These are phyloP conservation scores for Skeletonema menzelii DNA, from an alignment of 108 stramenopile species.

Conservation along the genomic window DNA sequence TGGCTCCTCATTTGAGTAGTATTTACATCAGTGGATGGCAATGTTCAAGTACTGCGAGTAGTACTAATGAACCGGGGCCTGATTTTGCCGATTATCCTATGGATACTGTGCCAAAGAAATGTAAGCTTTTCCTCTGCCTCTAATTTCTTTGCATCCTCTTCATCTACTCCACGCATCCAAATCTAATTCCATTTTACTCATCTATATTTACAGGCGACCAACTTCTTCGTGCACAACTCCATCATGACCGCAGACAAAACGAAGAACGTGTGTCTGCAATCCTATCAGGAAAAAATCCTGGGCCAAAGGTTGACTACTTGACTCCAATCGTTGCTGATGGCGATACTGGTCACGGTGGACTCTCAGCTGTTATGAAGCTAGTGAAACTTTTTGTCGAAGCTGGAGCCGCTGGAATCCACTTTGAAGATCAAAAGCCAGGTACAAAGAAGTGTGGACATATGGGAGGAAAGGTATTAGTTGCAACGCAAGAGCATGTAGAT, in stretches of 20 bases:
- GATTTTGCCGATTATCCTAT: slow-evolving; percentile 92
- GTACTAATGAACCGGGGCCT: slow-evolving; percentile 96
- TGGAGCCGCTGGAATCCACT: slow-evolving; percentile 89
- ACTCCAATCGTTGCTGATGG: slow-evolving; percentile 95
- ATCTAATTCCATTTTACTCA: not conserved
- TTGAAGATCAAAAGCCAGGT: slow-evolving; percentile 91
- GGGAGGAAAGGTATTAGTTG: slow-evolving; percentile 93
- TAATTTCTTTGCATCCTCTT: not conserved
- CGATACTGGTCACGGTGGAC: slow-evolving; percentile 92
- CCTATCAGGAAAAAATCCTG: slow-evolving; percentile 59
- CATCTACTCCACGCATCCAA: not conserved
- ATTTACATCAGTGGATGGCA: slow-evolving; percentile 97
- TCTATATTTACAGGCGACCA: slow-evolving; percentile 75
- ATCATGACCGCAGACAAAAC: slow-evolving; percentile 93
- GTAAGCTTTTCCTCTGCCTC: slow-evolving; percentile 10
- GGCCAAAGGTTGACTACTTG: slow-evolving; percentile 86
- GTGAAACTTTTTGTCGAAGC: slow-evolving; percentile 94
- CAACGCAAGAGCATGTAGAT: slow-evolving; percentile 95
- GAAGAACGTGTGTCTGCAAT: slow-evolving; percentile 77
- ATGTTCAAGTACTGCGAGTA: slow-evolving; percentile 88
- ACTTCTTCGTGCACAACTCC: slow-evolving; percentile 89
- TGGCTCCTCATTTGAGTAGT: slow-evolving; percentile 90
- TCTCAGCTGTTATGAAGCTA: slow-evolving; percentile 95
- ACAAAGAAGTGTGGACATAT: slow-evolving; percentile 98
- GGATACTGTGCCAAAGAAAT: slow-evolving; percentile 90